Conservation (phyloP, 108 stramenopile species). For the Cyclotella distinguenda region DNA sequence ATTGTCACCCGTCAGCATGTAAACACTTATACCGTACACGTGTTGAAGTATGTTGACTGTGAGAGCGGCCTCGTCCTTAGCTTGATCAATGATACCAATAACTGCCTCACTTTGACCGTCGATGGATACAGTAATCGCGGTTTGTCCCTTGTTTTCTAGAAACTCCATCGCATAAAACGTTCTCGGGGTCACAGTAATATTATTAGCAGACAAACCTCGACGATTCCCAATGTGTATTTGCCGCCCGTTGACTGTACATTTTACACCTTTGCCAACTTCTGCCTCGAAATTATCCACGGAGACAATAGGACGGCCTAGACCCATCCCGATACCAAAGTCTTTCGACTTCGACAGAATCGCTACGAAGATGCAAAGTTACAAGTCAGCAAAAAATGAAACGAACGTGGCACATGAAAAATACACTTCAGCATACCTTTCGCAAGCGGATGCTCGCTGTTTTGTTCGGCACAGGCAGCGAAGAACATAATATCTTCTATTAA, state of each 20-base stretch:
- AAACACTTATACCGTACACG: slow-evolving; percentile 56
- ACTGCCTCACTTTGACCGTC: slow-evolving; percentile 68
- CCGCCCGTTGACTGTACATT: slow-evolving; percentile 56
- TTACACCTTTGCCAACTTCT: slow-evolving; percentile 78
- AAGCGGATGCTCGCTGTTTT: slow-evolving; percentile 61
- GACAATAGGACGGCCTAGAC: slow-evolving; percentile 23
- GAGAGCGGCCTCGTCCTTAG: slow-evolving; percentile 63
- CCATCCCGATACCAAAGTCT: slow-evolving; percentile 44
- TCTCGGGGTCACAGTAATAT: slow-evolving; percentile 41
- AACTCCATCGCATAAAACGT: slow-evolving; percentile 62
- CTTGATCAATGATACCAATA: slow-evolving; percentile 75
- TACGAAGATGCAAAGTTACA: slow-evolving; percentile 4
- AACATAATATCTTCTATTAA: slow-evolving; percentile 46
- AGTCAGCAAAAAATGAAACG: not conserved
- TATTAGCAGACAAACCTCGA: slow-evolving; percentile 51
- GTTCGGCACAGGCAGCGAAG: slow-evolving; percentile 58
- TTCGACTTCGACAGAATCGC: slow-evolving; percentile 44
- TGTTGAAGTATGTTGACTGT: slow-evolving; percentile 61
- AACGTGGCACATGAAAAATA: not conserved
- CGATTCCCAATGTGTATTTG: slow-evolving; percentile 77
- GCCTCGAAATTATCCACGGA: slow-evolving; percentile 44
- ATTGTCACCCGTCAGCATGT: slow-evolving; percentile 89
- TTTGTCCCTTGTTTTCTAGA: slow-evolving; percentile 76
- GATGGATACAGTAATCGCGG: slow-evolving; percentile 81
- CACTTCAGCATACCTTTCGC: slow-evolving; percentile 34